Evolutionary conservation across 2,329 filamentous ascomycete species (phyloP), one percentile per base, ranked within the genome.

Genomic region (Phialocephala subalpina): DNA sequence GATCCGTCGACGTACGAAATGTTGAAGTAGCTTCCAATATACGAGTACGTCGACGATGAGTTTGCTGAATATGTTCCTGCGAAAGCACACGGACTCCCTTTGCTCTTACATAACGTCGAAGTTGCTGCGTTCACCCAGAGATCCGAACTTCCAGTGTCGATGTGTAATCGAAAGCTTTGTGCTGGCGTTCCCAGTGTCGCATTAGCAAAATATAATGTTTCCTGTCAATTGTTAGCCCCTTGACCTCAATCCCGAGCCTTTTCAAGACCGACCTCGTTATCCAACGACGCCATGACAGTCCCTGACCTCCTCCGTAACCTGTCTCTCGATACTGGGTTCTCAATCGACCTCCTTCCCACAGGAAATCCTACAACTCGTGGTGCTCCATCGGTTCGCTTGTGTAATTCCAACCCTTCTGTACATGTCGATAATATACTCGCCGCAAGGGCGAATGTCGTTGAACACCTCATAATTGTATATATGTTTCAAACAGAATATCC

Each of bases 1-100:
- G 92, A 92, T 55, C 92, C 92, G 78, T 97, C 94, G 47, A 92
- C 90, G 71, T 97, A 97, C 1, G 89, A 89, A 69, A 97, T 97
- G 80, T 95, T 94, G 82, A 97, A 97, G 67, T 88, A 83, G 74
- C 86, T 89, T 69, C 88, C 89, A 62, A 97, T 78, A 75, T 90
- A 93, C 38, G 84, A 74, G 78, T 94, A 95, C 1, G 93, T 92
- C 1, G 91, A 93, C 0, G 93, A 97, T 0, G 82, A 78, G 75
- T 92, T 90, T 47, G 91, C 85, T 52, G 80, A 77, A 78, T 94
- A 97, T 1, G 88, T 88, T 16, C 92, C 92, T 0, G 87, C 85
- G 20, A 78, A 79, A 6, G 78, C 73, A 74, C 93, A 96, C 0
- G 84, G 84, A 16, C 82, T 75, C 1, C 77, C 76, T 1, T 75